phyloP scores from a whole-genome alignment of 129 eudicot genomes.

The Arctium lappa region DNA sequence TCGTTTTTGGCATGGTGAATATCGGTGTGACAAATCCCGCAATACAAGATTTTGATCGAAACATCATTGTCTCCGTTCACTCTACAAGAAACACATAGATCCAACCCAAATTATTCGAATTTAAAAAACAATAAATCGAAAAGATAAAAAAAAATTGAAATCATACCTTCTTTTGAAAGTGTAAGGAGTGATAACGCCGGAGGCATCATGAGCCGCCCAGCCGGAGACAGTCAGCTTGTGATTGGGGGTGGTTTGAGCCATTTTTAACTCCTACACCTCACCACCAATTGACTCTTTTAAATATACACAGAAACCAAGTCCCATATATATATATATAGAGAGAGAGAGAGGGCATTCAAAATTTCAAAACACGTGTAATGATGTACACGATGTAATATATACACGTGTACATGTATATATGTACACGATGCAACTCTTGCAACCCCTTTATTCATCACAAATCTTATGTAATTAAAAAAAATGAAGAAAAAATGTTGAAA shows the following conservation, averaged over 20 bases:
- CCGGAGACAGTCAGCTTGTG: conserved; percentile 83
- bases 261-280: conserved; percentile 9
- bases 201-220: conserved; percentile 91
- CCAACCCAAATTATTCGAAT: neutral
- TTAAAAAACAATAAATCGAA: neutral
- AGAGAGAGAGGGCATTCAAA: too few species aligned
- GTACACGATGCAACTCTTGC: too few species aligned
- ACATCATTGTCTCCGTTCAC: conserved; percentile 80
- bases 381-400: too few species aligned
- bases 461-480: too few species aligned
- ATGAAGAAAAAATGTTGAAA: too few species aligned
- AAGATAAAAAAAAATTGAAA: neutral
- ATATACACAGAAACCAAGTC: neutral
- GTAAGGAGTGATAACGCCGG: conserved; percentile 69
- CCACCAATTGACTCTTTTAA: neutral
- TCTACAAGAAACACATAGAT: conserved; percentile 21
- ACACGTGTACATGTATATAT: too few species aligned
- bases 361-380: too few species aligned
- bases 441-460: too few species aligned
- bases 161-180: conserved; percentile 77
- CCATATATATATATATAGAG: neutral
- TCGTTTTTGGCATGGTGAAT: conserved; percentile 60
- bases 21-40: conserved; percentile 92
- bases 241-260: conserved; percentile 89
- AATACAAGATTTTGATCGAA: conserved; percentile 70